Evolutionary conservation across 2,329 filamentous ascomycete species (phyloP), one percentile per base, ranked within the genome.

Genomic region (Chrysoporthe puriensis): DNA sequence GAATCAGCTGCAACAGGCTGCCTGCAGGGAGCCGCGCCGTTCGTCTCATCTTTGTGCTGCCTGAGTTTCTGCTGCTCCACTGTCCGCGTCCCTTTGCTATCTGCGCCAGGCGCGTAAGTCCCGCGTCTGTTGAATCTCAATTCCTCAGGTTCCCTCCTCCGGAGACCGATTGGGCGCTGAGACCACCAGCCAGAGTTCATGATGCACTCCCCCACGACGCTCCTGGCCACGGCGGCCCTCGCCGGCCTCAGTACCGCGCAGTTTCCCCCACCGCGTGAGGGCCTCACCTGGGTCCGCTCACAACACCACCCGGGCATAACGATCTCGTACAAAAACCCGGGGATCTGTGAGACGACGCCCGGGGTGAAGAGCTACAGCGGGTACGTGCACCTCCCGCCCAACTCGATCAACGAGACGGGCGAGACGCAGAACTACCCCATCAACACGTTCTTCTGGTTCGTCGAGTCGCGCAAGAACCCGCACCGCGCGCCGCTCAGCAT

Each of bases 401-500:
- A 79, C 40, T 77, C 81, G 1, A 71, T 81, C 57, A 71, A 75
- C 42, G 69, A 69, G 61, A 54, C 57, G 36, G 71, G 66, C n/a
- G 64, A 67, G 61, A 48, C 52, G 14, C 69, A 79, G 36, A 72
- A 77, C 46, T 85, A 87, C 71, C 75, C 85, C 70, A 86, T 88
- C 73, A 88, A 88, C 73, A 86, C 85, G n/a, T 90, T 89, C 76
- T 90, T 90, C 76, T 88, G 87, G 86, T 90, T 88, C 73, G 85
- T 90, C 69, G 86, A 89, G 72, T 80, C 87, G 16, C 81, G 85
- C 56, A 64, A 64, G 60, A 61, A 67, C 48, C 69, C 73, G 36
- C 59, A 64, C 26, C 68, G 63, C 50, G 69, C 69, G 32, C 69
- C 69, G 18, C 58, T 70, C 36, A 63, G 66, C 9, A 70, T 70